A percentile compares a stretch with the other conserved stretches of the same genome.
Conservation (phyloP, 805 yeast species). For the Teunomyces atbi region DNA sequence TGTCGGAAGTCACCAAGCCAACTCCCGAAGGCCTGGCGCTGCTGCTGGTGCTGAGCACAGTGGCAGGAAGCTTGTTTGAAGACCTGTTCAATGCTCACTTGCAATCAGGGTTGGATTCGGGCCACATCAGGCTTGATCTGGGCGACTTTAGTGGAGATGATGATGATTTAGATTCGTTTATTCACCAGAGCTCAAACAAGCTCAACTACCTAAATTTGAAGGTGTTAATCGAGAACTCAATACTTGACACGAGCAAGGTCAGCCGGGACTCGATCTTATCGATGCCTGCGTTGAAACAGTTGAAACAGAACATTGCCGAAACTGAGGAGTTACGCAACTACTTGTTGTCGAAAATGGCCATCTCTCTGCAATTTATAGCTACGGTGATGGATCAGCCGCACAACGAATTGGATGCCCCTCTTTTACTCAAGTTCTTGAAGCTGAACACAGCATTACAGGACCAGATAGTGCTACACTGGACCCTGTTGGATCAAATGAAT, state of each 20-base stretch:
- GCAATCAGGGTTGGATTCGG: slow-evolving; percentile 29
- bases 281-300: slow-evolving; percentile 21
- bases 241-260: slow-evolving; percentile 38
- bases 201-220: slow-evolving; percentile 39
- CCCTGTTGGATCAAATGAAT: slow-evolving; percentile 29
- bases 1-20: slow-evolving; percentile 13
- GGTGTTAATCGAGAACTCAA: slow-evolving; percentile 45
- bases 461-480: slow-evolving; percentile 19
- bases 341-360: slow-evolving; percentile 26
- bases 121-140: slow-evolving; percentile 15
- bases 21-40: slow-evolving; percentile 3
- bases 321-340: slow-evolving; percentile 31
- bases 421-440: slow-evolving; percentile 31
- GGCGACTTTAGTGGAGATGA: slow-evolving; percentile 8
- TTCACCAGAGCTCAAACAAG: slow-evolving; percentile 14
- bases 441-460: slow-evolving; percentile 32
- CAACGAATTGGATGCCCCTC: slow-evolving; percentile 48
- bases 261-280: slow-evolving; percentile 34
- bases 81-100: slow-evolving; percentile 35
- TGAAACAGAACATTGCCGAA: slow-evolving; percentile 30
- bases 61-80: slow-evolving; percentile 22
- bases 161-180: slow-evolving; percentile 16
- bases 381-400: slow-evolving; percentile 48
- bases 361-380: slow-evolving; percentile 33
- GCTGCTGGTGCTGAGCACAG: slow-evolving; percentile 3